Percentiles rank a stretch among this genome's conserved stretches.
Evolutionary conservation across 2,329 filamentous ascomycete species (phyloP).

Genomic region (Trichoderma arundinaceum): DNA sequence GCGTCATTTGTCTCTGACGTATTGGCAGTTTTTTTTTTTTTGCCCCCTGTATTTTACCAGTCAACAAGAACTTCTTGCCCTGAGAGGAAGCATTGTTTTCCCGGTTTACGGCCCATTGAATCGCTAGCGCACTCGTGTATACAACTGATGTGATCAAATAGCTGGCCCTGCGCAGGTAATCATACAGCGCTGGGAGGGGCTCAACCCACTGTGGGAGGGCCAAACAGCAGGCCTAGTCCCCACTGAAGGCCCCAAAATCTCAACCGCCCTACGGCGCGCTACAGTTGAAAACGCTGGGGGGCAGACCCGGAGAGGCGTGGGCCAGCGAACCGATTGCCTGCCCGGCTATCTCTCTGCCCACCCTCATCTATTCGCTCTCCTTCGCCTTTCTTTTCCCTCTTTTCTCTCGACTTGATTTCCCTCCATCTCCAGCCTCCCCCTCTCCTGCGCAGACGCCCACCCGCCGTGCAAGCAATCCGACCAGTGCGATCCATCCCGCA

Average conservation of each 20-base stretch:
- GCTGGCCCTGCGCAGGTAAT: background rate
- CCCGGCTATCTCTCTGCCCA: slow-evolving; percentile 19
- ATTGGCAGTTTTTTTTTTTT: slow-evolving; percentile 1
- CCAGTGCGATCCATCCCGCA: slow-evolving; percentile 22
- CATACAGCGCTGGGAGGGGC: slow-evolving; percentile 9
- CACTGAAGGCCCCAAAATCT: slow-evolving; percentile 24
- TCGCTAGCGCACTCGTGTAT: background rate
- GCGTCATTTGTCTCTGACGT: slow-evolving; percentile 31
- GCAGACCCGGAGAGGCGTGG: no score
- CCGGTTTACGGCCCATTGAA: background rate
- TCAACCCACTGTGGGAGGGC: slow-evolving; percentile 1
- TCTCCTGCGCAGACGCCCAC: slow-evolving; percentile 20
- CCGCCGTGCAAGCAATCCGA: background rate
- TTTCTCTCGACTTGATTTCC: slow-evolving; percentile 3
- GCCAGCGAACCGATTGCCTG: slow-evolving; percentile 14
- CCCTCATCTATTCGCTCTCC: slow-evolving; percentile 12
- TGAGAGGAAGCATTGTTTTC: no score
- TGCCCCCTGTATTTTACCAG: background rate
- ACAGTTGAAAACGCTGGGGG: background rate
- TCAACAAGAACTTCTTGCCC: no score
- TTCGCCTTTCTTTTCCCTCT: slow-evolving; percentile 15
- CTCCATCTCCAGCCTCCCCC: slow-evolving; percentile 19
- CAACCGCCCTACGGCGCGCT: slow-evolving; percentile 18
- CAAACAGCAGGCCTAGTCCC: slow-evolving; percentile 17
- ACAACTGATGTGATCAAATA: background rate